Conservation (phyloP, 306 rosid species). For the Casuarina equisetifolia region DNA sequence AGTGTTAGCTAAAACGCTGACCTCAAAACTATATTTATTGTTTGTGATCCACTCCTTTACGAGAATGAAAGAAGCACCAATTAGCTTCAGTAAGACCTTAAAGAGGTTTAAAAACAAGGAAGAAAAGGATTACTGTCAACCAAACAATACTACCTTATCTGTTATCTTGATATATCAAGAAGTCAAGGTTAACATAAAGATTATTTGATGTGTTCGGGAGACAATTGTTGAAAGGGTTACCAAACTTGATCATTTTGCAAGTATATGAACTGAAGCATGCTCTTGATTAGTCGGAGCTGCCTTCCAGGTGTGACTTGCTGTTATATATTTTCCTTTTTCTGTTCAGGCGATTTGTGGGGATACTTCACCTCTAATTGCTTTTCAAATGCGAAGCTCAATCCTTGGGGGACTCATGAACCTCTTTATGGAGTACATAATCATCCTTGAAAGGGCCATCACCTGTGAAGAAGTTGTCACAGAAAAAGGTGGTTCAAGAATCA, state of each 20-base stretch:
- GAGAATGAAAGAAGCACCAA: background rate
- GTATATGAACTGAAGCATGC: background rate
- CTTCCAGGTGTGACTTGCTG: background rate
- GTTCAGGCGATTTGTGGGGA: constrained; percentile 55
- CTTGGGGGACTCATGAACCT: constrained; percentile 48
- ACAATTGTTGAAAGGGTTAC: background rate
- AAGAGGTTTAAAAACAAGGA: background rate
- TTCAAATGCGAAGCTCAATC: constrained; percentile 59
- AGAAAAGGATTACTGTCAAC: background rate
- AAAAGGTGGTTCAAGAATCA: constrained; percentile 38
- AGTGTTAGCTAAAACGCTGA: background rate
- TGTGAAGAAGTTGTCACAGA: constrained; percentile 31
- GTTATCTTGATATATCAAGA: background rate
- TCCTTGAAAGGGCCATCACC: constrained; percentile 52
- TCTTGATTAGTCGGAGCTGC: background rate
- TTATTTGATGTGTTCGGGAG: background rate
- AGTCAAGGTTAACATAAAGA: constrained; percentile 1
- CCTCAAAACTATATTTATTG: background rate
- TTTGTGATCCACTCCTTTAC: background rate
- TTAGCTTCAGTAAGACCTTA: background rate
- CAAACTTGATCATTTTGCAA: background rate
- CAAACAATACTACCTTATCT: background rate
- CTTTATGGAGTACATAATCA: constrained; percentile 47
- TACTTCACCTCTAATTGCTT: constrained; percentile 43
- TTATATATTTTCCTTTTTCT: background rate